Base-by-base conservation (phyloP, 2,329 filamentous ascomycete species). In the Calonectria naviculata region DNA sequence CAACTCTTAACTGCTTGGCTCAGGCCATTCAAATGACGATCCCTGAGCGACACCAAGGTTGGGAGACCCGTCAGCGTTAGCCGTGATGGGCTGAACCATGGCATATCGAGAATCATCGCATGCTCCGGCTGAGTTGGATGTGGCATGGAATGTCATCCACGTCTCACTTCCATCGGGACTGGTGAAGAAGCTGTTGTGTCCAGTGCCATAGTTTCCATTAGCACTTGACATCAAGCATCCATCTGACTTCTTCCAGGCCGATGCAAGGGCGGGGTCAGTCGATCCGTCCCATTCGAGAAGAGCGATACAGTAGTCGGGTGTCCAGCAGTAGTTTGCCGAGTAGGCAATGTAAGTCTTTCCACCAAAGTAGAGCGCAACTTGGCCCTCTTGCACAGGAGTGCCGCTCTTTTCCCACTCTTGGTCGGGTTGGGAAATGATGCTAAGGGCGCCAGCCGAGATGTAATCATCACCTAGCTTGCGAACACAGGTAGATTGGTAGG, bases 271-370 rank as follows among this genome's bases (percentile, higher is more conserved):
- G 0, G 89, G 89, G 71, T 89, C 85, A 0, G 85, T 84, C 0
- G 71, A 80, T 15, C 88, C 87, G 28, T 89, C 85, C 84, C 86
- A 91, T 4, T 86, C 87, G 28, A 91, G 81, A 19, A 89, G 79
- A 0, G 87, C 89, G 2, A 91, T 82, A 28, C 85, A 85, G 78
- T 91, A 91, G 65, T 85, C 83, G 0, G 85, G 78, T 0, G 87
- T 89, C 88, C 88, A 90, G 83, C 89, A 91, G 79, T 87, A 88
- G 70, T 86, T 88, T 1, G 88, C 89, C 7, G 86, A 89, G 80
- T 87, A 91, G 2, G 85, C 82, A 46, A 91, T 78, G 71, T 86
- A 90, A 0, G 87, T 89, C 67, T 85, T 86, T 13, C 87, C 87
- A 26, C 84, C 84, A 46, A 86, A 84, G 76, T 90, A 91, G 26